Evolutionary conservation across 257 asterid species (phyloP), one percentile per base, ranked within the genome.

Genomic region (Gynochthodes officinalis): DNA sequence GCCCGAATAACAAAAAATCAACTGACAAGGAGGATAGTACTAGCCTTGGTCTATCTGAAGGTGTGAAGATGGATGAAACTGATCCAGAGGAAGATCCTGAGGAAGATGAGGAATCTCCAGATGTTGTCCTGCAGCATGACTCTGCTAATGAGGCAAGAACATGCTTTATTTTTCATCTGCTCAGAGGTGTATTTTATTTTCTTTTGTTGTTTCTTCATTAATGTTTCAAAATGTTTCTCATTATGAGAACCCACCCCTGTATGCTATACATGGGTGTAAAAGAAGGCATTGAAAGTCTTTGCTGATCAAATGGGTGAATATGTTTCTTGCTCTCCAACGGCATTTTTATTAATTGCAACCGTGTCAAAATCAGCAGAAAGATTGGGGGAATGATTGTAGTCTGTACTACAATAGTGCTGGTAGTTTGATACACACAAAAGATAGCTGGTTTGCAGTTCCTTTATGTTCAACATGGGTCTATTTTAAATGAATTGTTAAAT

Each of bases 101-200:
- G 67, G 97, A 89, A 74, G 91, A 86, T 50, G 70, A 84, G 77
- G 92, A 86, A 78, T 84, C 82, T 89, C 76, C 74, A 25, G 95
- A 89, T 50, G 82, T 78, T 13, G 73, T 46, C 78, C 80, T 76
- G 21, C 82, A 68, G 79, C 76, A 68, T 30, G 83, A 83, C 67
- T 55, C 82, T 12, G 66, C 85, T 40, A 76, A 84, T 68, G 86
- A 82, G 90, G 92, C 77, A 79, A 84, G 86, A 52, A 52, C 59
- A 60, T 62, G 74, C 27, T 67, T 28, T 59, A 6, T 70, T 40
- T 15, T 59, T 35, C 39, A 15, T 55, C 37, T 27, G 30, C 48
- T 33, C 50, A 37, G n/a, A 21, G 23, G 49, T 1, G 32, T 25
- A 7, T 25, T 43, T 65, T 5, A 4, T 4, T n/a, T 30, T 64